A percentile compares a stretch with the other conserved stretches of the same genome.
These are phyloP conservation scores for Teunomyces kruisii DNA, from an alignment of 805 yeast species.

Conservation along the genomic window DNA sequence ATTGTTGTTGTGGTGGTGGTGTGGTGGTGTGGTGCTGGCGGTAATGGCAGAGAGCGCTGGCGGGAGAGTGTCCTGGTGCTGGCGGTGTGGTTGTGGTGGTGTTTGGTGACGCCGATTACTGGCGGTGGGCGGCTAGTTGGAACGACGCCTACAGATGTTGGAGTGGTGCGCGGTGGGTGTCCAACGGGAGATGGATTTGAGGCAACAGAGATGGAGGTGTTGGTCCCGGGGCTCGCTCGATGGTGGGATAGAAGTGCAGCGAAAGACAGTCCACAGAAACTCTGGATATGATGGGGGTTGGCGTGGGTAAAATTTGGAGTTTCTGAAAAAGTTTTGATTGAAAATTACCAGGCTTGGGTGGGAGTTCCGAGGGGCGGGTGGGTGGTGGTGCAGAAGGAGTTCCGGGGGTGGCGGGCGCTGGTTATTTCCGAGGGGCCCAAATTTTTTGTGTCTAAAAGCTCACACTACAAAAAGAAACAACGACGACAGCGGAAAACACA, in stretches of 20 bases:
- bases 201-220: background rate
- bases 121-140: too few relatives aligned
- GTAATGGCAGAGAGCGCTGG: background rate
- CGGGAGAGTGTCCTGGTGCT: too few relatives aligned
- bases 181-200: background rate
- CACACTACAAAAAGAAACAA: too few relatives aligned
- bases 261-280: conserved; percentile 1
- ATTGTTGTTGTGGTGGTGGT: too few relatives aligned
- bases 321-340: conserved; percentile 5
- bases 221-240: background rate
- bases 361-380: conserved; percentile 1
- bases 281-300: background rate
- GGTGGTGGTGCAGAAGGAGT: too few relatives aligned
- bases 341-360: conserved; percentile 1
- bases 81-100: too few relatives aligned
- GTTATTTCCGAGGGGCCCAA: conserved; percentile 3
- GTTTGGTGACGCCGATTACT: too few relatives aligned
- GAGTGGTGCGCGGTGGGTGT: too few relatives aligned
- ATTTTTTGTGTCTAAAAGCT: background rate
- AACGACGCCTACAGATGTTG: background rate
- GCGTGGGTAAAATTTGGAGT: conserved; percentile 1
- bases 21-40: background rate
- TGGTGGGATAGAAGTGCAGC: background rate
- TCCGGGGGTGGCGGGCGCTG: too few relatives aligned
- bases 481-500: too few relatives aligned